phyloP scores from a whole-genome alignment of 202 grass and related monocot genomes.

The Setaria italica region DNA sequence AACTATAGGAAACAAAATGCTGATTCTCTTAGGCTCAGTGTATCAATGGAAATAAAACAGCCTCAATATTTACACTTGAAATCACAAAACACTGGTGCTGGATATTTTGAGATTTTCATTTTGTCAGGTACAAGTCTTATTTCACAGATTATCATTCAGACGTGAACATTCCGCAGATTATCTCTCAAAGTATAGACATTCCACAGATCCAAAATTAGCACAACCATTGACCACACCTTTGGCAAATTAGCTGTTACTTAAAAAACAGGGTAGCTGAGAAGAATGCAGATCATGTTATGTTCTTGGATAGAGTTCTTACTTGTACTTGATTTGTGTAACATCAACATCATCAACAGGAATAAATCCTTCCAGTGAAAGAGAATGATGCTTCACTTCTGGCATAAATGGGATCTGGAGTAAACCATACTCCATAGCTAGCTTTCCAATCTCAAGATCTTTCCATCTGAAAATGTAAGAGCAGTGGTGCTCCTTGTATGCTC shows the following conservation, averaged over 20 bases:
- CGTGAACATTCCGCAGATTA: not conserved
- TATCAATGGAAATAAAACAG: not conserved
- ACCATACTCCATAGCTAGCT: slow-evolving; percentile 90
- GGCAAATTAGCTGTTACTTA: not conserved
- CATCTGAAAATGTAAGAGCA: slow-evolving; percentile 96
- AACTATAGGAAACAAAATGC: not conserved
- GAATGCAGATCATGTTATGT: slow-evolving; percentile 25
- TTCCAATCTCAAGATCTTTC: slow-evolving; percentile 94
- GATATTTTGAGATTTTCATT: slow-evolving; percentile 5
- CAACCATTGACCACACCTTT: not conserved
- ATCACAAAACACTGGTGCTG: not conserved
- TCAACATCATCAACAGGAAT: slow-evolving; percentile 59
- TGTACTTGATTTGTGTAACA: slow-evolving; percentile 88
- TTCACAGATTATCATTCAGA: slow-evolving; percentile 21
- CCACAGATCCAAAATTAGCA: no score
- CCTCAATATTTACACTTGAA: not conserved
- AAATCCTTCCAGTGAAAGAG: slow-evolving; percentile 85
- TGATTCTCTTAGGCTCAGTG: not conserved
- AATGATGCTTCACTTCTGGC: slow-evolving; percentile 97
- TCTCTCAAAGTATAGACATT: not conserved
- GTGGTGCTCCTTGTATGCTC: slow-evolving; percentile 98
- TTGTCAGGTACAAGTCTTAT: not conserved
- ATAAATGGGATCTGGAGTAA: slow-evolving; percentile 93
- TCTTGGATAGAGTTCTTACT: slow-evolving; percentile 62
- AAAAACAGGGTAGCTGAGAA: not conserved